Conservation (phyloP, 2,329 filamentous ascomycete genomes). For the Phaeosphaeria sp. region DNA sequence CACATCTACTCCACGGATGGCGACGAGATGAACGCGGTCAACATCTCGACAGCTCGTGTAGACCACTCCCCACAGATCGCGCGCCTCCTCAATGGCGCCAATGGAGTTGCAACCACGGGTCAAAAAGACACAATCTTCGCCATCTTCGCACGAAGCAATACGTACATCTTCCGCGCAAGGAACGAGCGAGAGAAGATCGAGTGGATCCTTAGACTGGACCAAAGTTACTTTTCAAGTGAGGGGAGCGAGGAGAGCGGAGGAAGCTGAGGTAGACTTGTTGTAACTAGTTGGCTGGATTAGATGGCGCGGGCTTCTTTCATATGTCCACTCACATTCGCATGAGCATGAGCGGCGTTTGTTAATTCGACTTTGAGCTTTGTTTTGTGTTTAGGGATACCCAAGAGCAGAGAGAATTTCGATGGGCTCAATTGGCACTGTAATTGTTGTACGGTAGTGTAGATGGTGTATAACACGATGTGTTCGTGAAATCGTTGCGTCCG, state of each 20-base stretch:
- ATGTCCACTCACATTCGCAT: neutral
- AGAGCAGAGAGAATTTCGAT: neutral
- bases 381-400: neutral
- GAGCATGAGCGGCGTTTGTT: neutral
- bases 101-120: slow-evolving; percentile 8
- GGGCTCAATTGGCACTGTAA: neutral
- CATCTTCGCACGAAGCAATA: slow-evolving; percentile 92
- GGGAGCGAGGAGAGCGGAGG: slow-evolving; percentile 22
- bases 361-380: neutral
- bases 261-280: neutral
- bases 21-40: slow-evolving; percentile 89
- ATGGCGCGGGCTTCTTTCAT: neutral
- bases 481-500: too few species aligned
- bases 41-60: slow-evolving; percentile 86
- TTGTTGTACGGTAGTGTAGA: neutral
- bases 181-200: slow-evolving; percentile 93
- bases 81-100: slow-evolving; percentile 63
- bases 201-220: slow-evolving; percentile 95
- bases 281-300: neutral
- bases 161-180: slow-evolving; percentile 89
- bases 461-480: neutral
- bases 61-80: slow-evolving; percentile 91
- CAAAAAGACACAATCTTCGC: slow-evolving; percentile 78
- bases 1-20: slow-evolving; percentile 89
- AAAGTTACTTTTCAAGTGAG: slow-evolving; percentile 66